Evolutionary conservation across 2,329 filamentous ascomycete genomes (phyloP), one percentile per base, ranked within the genome.

Genomic region (Orbilia oligospora): DNA sequence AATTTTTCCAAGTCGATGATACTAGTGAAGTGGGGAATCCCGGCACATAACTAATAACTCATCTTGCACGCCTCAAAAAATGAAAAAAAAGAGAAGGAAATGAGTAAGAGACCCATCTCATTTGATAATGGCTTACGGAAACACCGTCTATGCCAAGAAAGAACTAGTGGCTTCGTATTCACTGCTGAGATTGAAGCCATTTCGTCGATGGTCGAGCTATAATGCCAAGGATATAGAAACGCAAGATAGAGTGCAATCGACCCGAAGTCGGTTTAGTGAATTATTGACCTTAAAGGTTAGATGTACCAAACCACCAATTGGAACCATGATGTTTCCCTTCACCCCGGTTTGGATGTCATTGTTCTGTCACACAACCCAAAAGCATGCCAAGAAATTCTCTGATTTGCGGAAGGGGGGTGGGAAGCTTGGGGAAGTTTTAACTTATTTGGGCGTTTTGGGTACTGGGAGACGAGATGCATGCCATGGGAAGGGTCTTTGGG

Each of bases 201-300:
- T 68, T 72, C 48, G 56, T 65, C 66, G 72, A 71, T 76, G 72
- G 36, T 66, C 27, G 56, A 63, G 48, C 30, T 71, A 73, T 75
- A 75, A 75, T 49, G 71, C 71, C 71, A 75, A 75, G 71, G 27
- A 63, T 75, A 75, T 68, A 68, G 58, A 66, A 55, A 76, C 58
- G 49, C 65, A 51, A 58, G 66, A 71, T 51, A 27, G 56, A 63
- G 55, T 61, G 55, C 38, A 41, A 49, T 49, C 67, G 44, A 36
- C 33, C 63, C 44, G 38, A 58, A 61, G 53, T 24, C 18, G 33
- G 64, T 44, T 55, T 67, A 67, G 64, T 44, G 64, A 51, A 20
- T 30, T 30, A 30, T 30, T 30, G 27, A 55, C 16, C 22, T 55
- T n/a, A 2, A 20, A n/a, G n/a, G 10, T 14, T 18, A 22, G 27